Evolutionary conservation across 1,284 basidiomycete genomes (phyloP).

Genomic region (Malassezia psittaci): DNA sequence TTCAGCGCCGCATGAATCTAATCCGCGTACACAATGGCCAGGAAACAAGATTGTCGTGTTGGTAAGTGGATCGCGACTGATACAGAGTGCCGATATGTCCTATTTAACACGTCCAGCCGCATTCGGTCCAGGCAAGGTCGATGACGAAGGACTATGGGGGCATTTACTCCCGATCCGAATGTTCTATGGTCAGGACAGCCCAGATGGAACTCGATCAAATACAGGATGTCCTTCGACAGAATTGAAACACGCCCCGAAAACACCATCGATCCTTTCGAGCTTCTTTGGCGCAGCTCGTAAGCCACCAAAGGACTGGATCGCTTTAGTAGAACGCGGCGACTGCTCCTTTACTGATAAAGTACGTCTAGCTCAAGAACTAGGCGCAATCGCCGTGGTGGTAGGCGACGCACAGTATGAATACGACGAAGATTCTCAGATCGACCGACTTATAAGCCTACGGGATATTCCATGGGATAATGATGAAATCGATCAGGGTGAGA

Average conservation of each 20-base stretch:
- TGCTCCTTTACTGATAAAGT: constrained; percentile 44
- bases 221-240: not conserved
- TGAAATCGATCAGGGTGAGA: constrained; percentile 26
- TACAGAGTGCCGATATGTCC: constrained; percentile 1
- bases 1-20: not conserved
- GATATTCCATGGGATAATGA: constrained; percentile 23
- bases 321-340: constrained; percentile 37
- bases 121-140: constrained; percentile 35
- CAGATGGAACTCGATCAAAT: not conserved
- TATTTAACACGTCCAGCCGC: constrained; percentile 37
- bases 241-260: not conserved
- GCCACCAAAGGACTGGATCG: constrained; percentile 42
- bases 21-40: constrained; percentile 6
- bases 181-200: not conserved
- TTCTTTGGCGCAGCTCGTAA: not conserved
- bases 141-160: constrained; percentile 22
- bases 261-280: not conserved
- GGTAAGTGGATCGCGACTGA: not conserved
- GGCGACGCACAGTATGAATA: constrained; percentile 24
- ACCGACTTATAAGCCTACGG: not conserved
- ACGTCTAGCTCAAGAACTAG: constrained; percentile 37
- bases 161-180: constrained; percentile 2
- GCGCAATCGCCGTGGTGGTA: constrained; percentile 43
- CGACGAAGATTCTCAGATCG: constrained; percentile 10
- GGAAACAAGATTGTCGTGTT: constrained; percentile 17